Base-by-base conservation (phyloP, 345 rosid genomes). In the Gynandropsis gynandra region DNA sequence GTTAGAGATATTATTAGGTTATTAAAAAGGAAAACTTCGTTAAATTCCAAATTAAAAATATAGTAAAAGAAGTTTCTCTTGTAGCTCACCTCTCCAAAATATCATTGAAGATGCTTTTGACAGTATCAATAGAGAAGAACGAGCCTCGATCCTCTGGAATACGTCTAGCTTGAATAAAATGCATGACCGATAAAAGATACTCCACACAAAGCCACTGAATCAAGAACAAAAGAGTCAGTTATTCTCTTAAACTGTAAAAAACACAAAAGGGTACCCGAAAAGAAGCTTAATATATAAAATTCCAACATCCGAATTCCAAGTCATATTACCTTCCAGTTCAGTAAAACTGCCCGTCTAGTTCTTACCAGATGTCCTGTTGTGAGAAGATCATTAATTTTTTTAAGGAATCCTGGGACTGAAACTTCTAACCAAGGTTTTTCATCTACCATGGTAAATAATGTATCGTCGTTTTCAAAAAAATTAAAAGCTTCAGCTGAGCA, bases 161-260 rank as follows among this genome's bases (percentile, higher is more conserved):
- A 40, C 76, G 64, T 61, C 81, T 82, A 62, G 67, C 73, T 64
- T 64, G 68, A 63, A 63, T 50, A 48, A 75, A 71, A 64, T 61
- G 57, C 70, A 83, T 82, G 68, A 86, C 53, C 16, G 80, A 81
- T 58, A 90, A 63, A 27, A 86, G 63, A 59, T 76, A 77, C 67
- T 90, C 92, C 56, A 90, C 72, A 72, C 94, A 78, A 58, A 71
- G 71, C 98, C 98, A 90, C 98, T 90, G 65, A 62, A 56, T 52
- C 42, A 62, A 42, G 32, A 9, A 71, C 15, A 58, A 32, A 44
- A 49, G 46, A 52, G 56, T 59, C 52, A 51, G 33, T 31, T 33
- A 13, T 4, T 46, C 12, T 8, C 21, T 14, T 34, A 36, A 27
- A 3, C 34, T 15, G 7, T 15, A 15, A 16, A 58, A 9, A 68